These are phyloP conservation scores for Arthrobotrys pseudoclavata DNA, from an alignment of 2,329 filamentous ascomycete genomes.

Conservation along the genomic window DNA sequence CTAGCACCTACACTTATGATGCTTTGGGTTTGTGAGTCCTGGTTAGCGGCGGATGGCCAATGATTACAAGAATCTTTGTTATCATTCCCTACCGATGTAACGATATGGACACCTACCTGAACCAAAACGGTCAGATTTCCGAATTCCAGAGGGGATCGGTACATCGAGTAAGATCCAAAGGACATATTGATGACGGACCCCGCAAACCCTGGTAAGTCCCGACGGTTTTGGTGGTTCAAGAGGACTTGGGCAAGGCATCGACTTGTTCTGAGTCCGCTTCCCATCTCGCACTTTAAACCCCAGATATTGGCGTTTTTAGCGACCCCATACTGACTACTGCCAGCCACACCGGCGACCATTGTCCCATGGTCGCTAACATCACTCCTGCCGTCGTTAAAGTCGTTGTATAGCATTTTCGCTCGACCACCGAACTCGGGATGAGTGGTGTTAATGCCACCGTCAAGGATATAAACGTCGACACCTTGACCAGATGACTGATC, in stretches of 20 bases:
- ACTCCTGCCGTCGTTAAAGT: neutral
- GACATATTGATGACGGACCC: constrained; percentile 39
- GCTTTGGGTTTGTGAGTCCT: constrained; percentile 20
- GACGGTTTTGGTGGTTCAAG: constrained; percentile 13
- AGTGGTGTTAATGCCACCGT: neutral
- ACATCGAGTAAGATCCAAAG: constrained; percentile 18
- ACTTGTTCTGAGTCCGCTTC: constrained; percentile 16
- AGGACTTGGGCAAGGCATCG: constrained; percentile 7
- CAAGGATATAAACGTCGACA: constrained; percentile 30
- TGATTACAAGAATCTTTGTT: constrained; percentile 25
- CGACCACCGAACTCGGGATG: constrained; percentile 26
- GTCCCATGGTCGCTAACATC: constrained; percentile 17
- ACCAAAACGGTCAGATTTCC: constrained; percentile 18
- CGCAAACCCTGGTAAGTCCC: constrained; percentile 9
- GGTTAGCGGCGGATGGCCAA: constrained; percentile 28
- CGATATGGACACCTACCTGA: constrained; percentile 29
- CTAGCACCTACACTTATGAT: constrained; percentile 29
- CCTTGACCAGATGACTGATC: constrained; percentile 20
- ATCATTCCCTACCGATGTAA: constrained; percentile 20
- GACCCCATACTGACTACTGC: constrained; percentile 22
- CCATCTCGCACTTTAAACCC: constrained; percentile 24
- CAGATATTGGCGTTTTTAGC: constrained; percentile 41
- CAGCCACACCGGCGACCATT: constrained; percentile 24
- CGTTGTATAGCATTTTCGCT: constrained; percentile 4
- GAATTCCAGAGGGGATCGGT: constrained; percentile 5